Base-by-base conservation (phyloP, 2,329 filamentous ascomycete species). In the Endoconidiophora polonica region DNA sequence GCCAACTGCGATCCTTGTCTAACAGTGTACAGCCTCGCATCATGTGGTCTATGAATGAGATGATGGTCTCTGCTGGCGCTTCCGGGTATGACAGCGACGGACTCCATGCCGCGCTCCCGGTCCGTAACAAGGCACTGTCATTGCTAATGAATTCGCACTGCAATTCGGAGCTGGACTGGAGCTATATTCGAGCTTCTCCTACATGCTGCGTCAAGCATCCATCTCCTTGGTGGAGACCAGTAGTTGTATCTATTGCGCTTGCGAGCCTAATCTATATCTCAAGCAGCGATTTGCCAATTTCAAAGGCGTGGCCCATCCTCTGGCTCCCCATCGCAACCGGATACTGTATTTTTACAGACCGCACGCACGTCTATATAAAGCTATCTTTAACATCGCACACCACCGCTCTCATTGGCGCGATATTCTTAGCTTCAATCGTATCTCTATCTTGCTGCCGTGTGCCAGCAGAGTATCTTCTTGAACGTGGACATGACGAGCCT, bases 91-190 rank as follows among this genome's bases (percentile, higher is more conserved):
- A 67, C 48, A 64, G 66, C 41, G 67, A 66, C 55, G 69, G 70
- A 2, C 55, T 74, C 23, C 68, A 71, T 58, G 62, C 72, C 5
- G 58, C 64, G 14, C 60, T 66, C 23, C 60, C 61, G 26, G 63
- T 74, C 14, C 65, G 67, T 1, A 59, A 59, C 42, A 59, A 61
- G 46, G 68, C 69, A 58, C 66, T 68, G 4, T 66, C 74, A 55
- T 60, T 76, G 9, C 56, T 77, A 0, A 64, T 79, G 40, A 75
- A 74, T 54, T 58, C 68, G 16, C 68, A 72, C 45, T 79, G 76
- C 59, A 78, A 55, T 59, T 67, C 59, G 52, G 66, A 55, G 56
- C 63, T 54, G 9, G 2, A 44, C 5, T 29, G 39, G 49, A 29
- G 42, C 36, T 39, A 26, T 3, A 18, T 39, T 10, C 20, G 42